Base-by-base conservation (phyloP, 2,329 filamentous ascomycete genomes). In the Phoma herbarum region DNA sequence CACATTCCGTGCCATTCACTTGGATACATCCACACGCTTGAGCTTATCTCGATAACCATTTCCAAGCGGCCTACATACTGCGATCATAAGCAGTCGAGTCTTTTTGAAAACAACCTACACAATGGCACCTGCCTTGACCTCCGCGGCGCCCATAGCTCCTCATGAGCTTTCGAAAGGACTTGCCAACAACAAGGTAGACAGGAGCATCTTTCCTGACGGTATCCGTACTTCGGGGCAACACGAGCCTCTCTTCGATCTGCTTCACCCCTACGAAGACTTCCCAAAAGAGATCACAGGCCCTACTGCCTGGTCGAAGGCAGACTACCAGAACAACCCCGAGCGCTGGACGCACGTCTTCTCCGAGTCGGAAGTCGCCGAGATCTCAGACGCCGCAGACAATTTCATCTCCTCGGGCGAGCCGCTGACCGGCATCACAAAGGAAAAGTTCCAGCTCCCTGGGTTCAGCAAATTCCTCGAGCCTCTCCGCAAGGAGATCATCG, bases 291-390 rank as follows among this genome's bases (percentile, higher is more conserved):
- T 93, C 73, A 82, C 82, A 0, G 90, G 90, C 11, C 85, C 85
- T 0, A 93, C 90, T 0, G 86, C 91, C 28, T 95, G 91, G 91
- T 82, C 84, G 52, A 82, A 84, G 5, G 84, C 86, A 28, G 88
- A 91, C 29, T 91, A 88, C 69, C 80, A 79, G 52, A 75, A 84
- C 63, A 81, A 84, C 66, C 86, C 88, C 0, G 87, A 90, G 67
- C 83, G 83, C 74, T 94, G 91, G 91, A 88, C 88, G 5, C 90
- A 93, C 77, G 79, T 79, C 8, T 91, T 93, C 72, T 88, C 84
- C 0, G 76, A 82, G 0, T 83, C 86, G 2, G 90, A 94, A 75
- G 79, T 92, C 20, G 77, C 80, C 10, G 91, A 93, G 71, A 80
- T 95, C 48, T 85, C 86, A 68, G 73, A 79, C 20, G 84, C 89